Conservation (phyloP, 768 basidiomycete species). For the Epithele typhae region DNA sequence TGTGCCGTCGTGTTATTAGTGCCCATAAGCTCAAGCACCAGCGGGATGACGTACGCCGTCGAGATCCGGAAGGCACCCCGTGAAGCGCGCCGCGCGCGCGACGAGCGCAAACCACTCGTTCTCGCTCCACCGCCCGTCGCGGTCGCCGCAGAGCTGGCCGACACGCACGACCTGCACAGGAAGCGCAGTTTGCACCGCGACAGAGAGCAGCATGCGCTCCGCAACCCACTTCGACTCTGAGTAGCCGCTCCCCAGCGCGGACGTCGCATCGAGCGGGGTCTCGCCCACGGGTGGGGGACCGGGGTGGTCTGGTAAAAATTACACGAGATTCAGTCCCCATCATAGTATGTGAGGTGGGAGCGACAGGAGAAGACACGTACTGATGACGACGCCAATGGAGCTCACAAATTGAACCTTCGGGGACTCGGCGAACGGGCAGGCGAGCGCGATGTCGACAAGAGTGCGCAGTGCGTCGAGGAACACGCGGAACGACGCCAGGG, state of each 20-base stretch:
- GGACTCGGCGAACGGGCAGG: neutral
- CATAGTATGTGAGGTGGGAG: no score
- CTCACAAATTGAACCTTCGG: neutral
- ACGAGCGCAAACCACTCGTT: conserved; percentile 35
- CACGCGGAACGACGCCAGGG: neutral
- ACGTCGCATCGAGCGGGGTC: neutral
- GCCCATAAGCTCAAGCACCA: no score
- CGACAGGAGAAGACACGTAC: neutral
- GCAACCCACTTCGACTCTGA: conserved; percentile 30
- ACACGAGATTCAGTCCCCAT: no score
- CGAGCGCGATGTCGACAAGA: conserved; percentile 1
- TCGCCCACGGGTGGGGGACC: conserved; percentile 4
- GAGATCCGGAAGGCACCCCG: neutral
- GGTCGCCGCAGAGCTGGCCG: conserved; percentile 32
- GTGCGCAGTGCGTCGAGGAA: neutral
- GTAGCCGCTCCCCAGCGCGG: conserved; percentile 27
- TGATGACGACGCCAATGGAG: neutral
- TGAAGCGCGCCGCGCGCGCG: conserved; percentile 15
- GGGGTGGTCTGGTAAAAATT: neutral
- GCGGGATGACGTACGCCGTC: neutral
- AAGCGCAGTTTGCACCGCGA: conserved; percentile 15
- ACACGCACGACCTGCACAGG: conserved; percentile 25
- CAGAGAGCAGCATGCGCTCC: conserved; percentile 19
- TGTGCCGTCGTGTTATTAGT: neutral
- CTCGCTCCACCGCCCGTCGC: conserved; percentile 30